Evolutionary conservation across 176 grass and related monocot genomes (phyloP), one percentile per base, ranked within the genome.

Genomic region (Coix lacrymajobi): DNA sequence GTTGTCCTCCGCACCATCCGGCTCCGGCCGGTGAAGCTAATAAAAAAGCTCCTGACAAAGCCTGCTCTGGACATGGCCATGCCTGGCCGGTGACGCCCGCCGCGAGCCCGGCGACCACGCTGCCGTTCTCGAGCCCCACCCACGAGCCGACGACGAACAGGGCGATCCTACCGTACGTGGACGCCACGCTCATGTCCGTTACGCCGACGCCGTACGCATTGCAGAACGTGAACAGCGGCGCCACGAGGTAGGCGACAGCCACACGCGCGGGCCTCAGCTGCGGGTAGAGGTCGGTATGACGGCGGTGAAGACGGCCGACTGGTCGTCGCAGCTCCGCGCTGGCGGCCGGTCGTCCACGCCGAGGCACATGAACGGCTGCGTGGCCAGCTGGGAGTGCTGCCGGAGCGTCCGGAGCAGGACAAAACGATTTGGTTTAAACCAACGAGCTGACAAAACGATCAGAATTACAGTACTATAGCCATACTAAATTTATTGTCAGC

Each of bases 191-290:
- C 73, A 80, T 71, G 44, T 92, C 81, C 7, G 87, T 88, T 36
- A 92, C 57, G 84, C 92, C 87, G 19, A 54, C 81, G 71, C 81
- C 92, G 81, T 90, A 92, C 13, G 92, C 78, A 62, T 85, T 92
- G 84, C 87, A 87, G 87, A 94, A 92, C 8, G 90, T 81, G 34
- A 94, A 30, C 26, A 87, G 19, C 15, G 87, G 92, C 31, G 64
- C 87, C 48, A 83, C n/a, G 22, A 92, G 52, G 84, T 86, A 92
- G 60, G 81, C 77, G 15, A 83, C 9, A 8, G 81, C 76, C 7
- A 92, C 90, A 67, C 92, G 62, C 77, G 61, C 32, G 84, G 83
- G 76, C 79, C 76, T 82, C 34, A 92, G 51, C 72, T 87, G 84
- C 26, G 81, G 77, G 64, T 92, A 89, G 8, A 92, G 80, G 43